Percentiles rank a stretch among this genome's conserved stretches.
phyloP scores from a whole-genome alignment of 2,329 filamentous ascomycete species.

The Chalaropsis ovoidea region DNA sequence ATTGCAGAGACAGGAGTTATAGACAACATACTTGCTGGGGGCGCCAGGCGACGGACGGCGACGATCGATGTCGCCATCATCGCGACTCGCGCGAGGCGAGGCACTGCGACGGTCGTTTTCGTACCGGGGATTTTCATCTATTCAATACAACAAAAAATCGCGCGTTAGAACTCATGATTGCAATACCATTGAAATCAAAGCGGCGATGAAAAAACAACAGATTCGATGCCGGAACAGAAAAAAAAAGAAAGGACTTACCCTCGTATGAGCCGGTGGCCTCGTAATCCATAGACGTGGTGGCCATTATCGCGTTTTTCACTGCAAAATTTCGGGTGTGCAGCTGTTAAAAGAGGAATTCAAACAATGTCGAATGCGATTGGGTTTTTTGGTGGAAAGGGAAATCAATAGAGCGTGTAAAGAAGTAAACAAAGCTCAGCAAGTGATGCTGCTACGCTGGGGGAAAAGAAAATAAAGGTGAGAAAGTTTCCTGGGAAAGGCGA shows the following conservation, averaged over 20 bases:
- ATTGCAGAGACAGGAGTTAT: slow-evolving; percentile 26
- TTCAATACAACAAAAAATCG: not conserved
- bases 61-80: slow-evolving; percentile 49
- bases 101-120: slow-evolving; percentile 57
- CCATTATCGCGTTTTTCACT: slow-evolving; percentile 37
- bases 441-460: not conserved
- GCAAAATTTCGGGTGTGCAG: slow-evolving; percentile 24
- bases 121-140: slow-evolving; percentile 56
- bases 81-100: slow-evolving; percentile 51
- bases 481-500: not conserved
- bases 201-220: not conserved
- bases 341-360: slow-evolving; percentile 28
- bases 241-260: slow-evolving; percentile 36
- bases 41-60: slow-evolving; percentile 52
- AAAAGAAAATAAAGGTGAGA: not conserved
- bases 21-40: slow-evolving; percentile 43
- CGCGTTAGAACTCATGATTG: not conserved
- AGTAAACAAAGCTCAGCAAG: not conserved
- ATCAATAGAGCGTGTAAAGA: not conserved
- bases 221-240: not conserved
- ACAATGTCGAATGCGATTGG: slow-evolving; percentile 25
- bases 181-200: not conserved
- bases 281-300: slow-evolving; percentile 60
- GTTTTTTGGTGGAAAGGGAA: not conserved
- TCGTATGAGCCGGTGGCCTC: slow-evolving; percentile 58